Evolutionary conservation across 2,329 filamentous ascomycete genomes (phyloP), one percentile per base, ranked within the genome.

Genomic region (Cytospora chrysosperma): DNA sequence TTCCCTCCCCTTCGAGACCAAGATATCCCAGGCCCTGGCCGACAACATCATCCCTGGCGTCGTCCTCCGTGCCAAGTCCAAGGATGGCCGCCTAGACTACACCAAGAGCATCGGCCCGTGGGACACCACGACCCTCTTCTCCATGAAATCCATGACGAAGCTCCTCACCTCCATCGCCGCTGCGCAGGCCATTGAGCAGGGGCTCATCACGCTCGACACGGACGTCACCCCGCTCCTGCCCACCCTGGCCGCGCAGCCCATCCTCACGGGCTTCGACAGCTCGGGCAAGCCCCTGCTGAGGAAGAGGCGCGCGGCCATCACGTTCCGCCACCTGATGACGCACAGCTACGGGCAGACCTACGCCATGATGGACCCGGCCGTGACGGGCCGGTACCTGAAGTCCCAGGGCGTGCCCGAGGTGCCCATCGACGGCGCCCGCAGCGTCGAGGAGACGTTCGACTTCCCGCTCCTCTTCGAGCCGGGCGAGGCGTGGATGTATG

Each of bases 401-500:
- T 19, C 34, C 4, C 68, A 79, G 0, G 62, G 68, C 0, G 73
- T 72, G 17, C 84, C 78, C 79, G 74, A 76, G 10, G 63, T 70
- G 21, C 70, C 69, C 7, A 67, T 72, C 7, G 76, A 75, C 49
- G 70, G 73, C 53, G 67, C 74, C 19, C 67, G 73, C 40, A 75
- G 70, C 65, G 75, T 67, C 50, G 71, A 73, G 40, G 74, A 75
- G 1, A 76, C 77, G 66, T 80, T 75, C 69, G 70, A 68, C 52
- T 76, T 77, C 61, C 82, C 80, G 0, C 68, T 81, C 32, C 72
- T 74, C 56, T 80, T 80, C 62, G 66, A 72, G 5, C 79, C 83
- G 0, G 82, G 82, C 1, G 73, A 77, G 4, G 75, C 76, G 7
- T 85, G 81, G 81, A 71, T 70, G 24, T 85, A 85, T 64, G 81